A percentile compares a stretch with the other conserved stretches of the same genome.
Conservation (phyloP, 129 eudicot genomes). For the Saposhnikovia divaricata region DNA sequence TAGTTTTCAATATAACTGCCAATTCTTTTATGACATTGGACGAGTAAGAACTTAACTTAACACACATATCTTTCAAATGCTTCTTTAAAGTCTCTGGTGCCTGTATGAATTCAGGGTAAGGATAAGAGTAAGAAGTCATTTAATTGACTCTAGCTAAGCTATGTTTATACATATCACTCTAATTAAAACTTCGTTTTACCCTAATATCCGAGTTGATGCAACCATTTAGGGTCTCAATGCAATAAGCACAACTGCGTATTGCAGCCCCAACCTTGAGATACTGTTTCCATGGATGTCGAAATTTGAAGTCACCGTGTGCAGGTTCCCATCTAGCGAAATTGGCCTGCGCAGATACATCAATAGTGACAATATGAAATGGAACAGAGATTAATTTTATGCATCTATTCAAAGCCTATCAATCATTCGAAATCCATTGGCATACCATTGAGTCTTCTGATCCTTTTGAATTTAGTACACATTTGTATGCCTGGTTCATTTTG, state of each 20-base stretch:
- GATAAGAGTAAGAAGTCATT: not conserved
- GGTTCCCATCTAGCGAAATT: constrained; percentile 94
- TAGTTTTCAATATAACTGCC: constrained; percentile 42
- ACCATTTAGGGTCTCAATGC: constrained; percentile 58
- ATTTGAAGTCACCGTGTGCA: constrained; percentile 65
- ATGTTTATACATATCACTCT: not conserved
- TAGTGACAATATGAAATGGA: not conserved
- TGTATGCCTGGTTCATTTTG: constrained; percentile 38
- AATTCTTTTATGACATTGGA: constrained; percentile 60
- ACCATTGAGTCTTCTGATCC: constrained; percentile 70
- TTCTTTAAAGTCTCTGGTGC: constrained; percentile 57
- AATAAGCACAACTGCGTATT: constrained; percentile 67
- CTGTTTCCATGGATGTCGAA: constrained; percentile 84
- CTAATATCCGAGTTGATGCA: constrained; percentile 43
- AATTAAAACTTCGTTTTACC: constrained; percentile 31
- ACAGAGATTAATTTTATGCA: not conserved
- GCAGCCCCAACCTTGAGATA: constrained; percentile 75
- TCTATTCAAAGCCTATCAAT: not conserved
- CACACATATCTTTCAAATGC: constrained; percentile 51
- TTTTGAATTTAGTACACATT: constrained; percentile 71
- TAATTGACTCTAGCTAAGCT: not conserved
- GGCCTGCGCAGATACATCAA: constrained; percentile 41
- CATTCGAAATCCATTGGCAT: not conserved
- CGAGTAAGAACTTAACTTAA: constrained; percentile 36
- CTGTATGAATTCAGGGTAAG: constrained; percentile 26